These are phyloP conservation scores for Triticum timopheevii DNA, from an alignment of 176 grass and related monocot species.

Conservation along the genomic window DNA sequence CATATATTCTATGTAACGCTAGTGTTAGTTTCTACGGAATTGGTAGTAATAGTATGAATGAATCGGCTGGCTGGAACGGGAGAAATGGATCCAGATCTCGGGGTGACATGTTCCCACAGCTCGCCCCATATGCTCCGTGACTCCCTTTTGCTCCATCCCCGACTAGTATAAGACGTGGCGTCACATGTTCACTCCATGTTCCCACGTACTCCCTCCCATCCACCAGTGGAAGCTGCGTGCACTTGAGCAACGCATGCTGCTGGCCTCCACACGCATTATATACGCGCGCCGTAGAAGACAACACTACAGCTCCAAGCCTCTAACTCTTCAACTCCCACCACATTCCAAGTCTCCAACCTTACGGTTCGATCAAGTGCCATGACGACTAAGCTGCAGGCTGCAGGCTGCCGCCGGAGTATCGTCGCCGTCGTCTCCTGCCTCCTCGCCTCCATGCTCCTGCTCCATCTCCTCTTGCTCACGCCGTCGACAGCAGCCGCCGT, in stretches of 20 bases:
- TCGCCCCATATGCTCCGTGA: background rate
- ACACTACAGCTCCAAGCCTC: background rate
- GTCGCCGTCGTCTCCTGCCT: background rate
- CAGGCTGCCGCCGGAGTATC: background rate
- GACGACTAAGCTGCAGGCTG: background rate
- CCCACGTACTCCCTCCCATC: background rate
- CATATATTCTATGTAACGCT: background rate
- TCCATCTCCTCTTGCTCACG: background rate
- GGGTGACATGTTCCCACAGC: slow-evolving; percentile 2
- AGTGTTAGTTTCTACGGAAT: too few relatives aligned
- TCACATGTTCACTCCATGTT: slow-evolving; percentile 6
- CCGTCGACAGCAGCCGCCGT: background rate
- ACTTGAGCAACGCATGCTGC: background rate
- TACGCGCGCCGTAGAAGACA: background rate
- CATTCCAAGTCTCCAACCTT: background rate
- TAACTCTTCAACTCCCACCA: background rate
- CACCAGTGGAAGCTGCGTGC: slow-evolving; percentile 16
- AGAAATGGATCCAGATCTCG: background rate
- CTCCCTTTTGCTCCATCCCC: background rate
- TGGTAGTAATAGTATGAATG: background rate
- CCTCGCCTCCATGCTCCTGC: background rate
- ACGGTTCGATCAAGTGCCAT: background rate
- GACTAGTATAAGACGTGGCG: background rate
- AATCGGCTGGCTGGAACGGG: background rate
- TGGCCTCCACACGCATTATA: background rate